phyloP scores from a whole-genome alignment of 2,329 filamentous ascomycete species.

The Hortaea werneckii region DNA sequence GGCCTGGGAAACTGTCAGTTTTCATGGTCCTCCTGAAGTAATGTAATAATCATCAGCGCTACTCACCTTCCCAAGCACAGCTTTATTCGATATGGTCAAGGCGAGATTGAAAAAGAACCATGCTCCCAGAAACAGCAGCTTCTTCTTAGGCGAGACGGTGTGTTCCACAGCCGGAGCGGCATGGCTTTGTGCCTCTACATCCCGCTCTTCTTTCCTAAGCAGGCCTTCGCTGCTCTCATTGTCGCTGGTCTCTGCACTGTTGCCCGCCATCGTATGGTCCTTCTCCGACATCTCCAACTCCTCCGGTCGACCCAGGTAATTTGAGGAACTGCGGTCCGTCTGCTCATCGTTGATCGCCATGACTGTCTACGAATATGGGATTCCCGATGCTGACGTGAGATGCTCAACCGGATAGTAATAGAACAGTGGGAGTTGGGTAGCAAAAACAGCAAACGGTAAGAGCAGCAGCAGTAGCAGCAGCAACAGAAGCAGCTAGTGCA shows the following conservation, averaged over 20 bases:
- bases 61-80: conserved; percentile 31
- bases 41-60: background rate
- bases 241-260: background rate
- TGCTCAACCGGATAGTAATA: too few species aligned
- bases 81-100: conserved; percentile 51
- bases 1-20: conserved; percentile 36
- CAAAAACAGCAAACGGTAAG: too few species aligned
- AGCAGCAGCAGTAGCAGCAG: too few species aligned
- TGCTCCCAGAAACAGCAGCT: conserved; percentile 16
- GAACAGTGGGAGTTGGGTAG: too few species aligned
- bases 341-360: background rate
- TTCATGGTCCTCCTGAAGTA: background rate
- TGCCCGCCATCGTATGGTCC: background rate
- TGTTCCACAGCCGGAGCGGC: conserved; percentile 10
- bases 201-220: background rate
- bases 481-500: too few species aligned
- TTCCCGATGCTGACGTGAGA: too few species aligned
- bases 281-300: background rate
- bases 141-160: conserved; percentile 10
- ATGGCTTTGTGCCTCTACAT: background rate
- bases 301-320: background rate
- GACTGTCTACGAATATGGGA: too few species aligned
- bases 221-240: background rate
- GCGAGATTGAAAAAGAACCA: conserved; percentile 44
- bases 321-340: background rate